Evolutionary conservation across 2,329 filamentous ascomycete genomes (phyloP).

Genomic region (Ophiosphaerella korrae): DNA sequence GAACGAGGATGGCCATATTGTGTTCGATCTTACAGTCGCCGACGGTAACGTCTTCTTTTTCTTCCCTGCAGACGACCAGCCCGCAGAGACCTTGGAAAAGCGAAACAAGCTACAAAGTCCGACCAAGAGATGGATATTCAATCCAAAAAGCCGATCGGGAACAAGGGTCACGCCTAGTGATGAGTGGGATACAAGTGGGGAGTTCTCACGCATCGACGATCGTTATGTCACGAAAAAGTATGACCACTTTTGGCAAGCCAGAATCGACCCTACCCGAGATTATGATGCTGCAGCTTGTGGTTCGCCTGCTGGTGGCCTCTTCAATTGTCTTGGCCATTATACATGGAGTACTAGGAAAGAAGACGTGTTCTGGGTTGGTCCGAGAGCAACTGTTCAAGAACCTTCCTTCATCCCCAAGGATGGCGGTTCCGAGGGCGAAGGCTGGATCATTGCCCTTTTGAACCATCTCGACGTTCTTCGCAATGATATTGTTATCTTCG

Average conservation of each 20-base stretch:
- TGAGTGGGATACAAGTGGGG: slow-evolving; percentile 38
- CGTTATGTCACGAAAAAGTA: slow-evolving; percentile 42
- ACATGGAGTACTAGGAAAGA: slow-evolving; percentile 44
- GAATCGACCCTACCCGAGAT: slow-evolving; percentile 49
- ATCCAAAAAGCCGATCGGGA: slow-evolving; percentile 30
- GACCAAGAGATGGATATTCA: slow-evolving; percentile 41
- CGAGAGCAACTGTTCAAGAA: slow-evolving; percentile 53
- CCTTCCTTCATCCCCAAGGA: slow-evolving; percentile 56
- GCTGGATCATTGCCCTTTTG: slow-evolving; percentile 53
- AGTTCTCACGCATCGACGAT: slow-evolving; percentile 52
- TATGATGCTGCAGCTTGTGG: slow-evolving; percentile 37
- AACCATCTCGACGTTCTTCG: slow-evolving; percentile 10
- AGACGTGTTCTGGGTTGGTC: slow-evolving; percentile 54
- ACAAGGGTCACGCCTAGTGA: slow-evolving; percentile 30
- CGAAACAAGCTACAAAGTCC: too few species aligned
- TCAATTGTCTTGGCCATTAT: slow-evolving; percentile 56
- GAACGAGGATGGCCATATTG: slow-evolving; percentile 25
- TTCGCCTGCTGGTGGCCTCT: slow-evolving; percentile 45
- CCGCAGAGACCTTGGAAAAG: slow-evolving; percentile 14
- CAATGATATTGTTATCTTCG: slow-evolving; percentile 43
- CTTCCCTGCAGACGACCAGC: slow-evolving; percentile 45
- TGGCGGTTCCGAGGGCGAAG: slow-evolving; percentile 52
- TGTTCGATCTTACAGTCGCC: slow-evolving; percentile 46
- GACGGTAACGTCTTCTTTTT: slow-evolving; percentile 52
- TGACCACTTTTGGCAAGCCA: slow-evolving; percentile 46